Evolutionary conservation across 2,329 filamentous ascomycete species (phyloP).

Genomic region (Scedosporium dehoogii): DNA sequence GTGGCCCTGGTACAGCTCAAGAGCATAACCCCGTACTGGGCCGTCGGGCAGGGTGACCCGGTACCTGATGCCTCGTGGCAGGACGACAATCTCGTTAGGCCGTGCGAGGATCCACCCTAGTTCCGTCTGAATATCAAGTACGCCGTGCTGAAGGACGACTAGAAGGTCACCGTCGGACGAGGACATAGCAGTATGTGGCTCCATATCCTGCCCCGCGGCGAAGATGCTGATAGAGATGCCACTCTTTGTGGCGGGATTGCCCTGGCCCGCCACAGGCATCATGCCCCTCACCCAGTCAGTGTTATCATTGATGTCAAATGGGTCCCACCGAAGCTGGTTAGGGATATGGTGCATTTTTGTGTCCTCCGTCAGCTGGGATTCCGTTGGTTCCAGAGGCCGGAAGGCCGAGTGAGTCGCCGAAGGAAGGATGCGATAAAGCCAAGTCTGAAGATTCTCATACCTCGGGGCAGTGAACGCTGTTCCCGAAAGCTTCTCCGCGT

Average conservation of each 20-base stretch:
- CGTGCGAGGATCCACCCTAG: constrained; percentile 54
- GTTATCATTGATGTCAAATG: constrained; percentile 8
- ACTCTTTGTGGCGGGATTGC: constrained; percentile 36
- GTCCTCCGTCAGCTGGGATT: constrained; percentile 36
- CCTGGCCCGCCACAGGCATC: constrained; percentile 38
- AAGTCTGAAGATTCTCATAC: constrained; percentile 19
- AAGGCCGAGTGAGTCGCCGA: constrained; percentile 20
- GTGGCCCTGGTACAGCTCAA: constrained; percentile 55
- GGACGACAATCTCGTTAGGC: constrained; percentile 57
- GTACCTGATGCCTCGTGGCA: constrained; percentile 51
- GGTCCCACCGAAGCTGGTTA: neutral
- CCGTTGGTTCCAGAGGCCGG: constrained; percentile 28
- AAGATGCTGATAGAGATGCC: constrained; percentile 40
- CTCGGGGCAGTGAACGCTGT: constrained; percentile 22
- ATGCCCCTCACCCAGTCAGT: constrained; percentile 37
- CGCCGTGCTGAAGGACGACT: constrained; percentile 55
- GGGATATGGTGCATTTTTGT: constrained; percentile 24
- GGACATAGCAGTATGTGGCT: constrained; percentile 31
- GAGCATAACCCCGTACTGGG: constrained; percentile 54
- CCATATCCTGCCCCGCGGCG: constrained; percentile 35
- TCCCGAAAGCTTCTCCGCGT: constrained; percentile 39
- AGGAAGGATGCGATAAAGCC: constrained; percentile 23
- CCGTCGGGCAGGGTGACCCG: constrained; percentile 30
- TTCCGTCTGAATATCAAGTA: constrained; percentile 59
- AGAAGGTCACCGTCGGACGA: constrained; percentile 58